Base-by-base conservation (phyloP, 139 green algal species). In the Haematococcus sp. region DNA sequence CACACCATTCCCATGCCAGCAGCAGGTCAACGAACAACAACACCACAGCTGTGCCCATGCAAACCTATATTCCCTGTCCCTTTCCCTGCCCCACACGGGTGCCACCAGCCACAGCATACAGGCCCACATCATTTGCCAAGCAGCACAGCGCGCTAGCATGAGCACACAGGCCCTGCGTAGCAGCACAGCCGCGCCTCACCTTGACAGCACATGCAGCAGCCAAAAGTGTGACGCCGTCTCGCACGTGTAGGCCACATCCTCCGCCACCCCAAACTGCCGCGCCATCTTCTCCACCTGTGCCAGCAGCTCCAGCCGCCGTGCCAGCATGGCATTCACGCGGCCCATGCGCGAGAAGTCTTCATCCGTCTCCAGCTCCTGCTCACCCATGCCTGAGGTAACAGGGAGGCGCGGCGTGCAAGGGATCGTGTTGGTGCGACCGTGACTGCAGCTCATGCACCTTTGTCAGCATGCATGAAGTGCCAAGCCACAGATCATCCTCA, bases 171-270 rank as follows among this genome's bases (percentile, higher is more conserved):
- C n/a, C n/a, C n/a, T n/a, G n/a, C n/a, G n/a, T n/a, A 51, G 61
- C 34, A 69, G 35, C 4, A 13, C 61, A 69, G 35, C 11, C 40
- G 7, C 40, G 7, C 40, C 44, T 46, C 44, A 82, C 33, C 88
- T 85, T 44, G 84, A 82, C 46, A 98, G 80, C 68, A 99, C 91
- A 75, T 99, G 94, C 74, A 99, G 78, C 76, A 98, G 85, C 93
- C 93, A 99, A 81, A 99, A 99, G 88, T 98, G 86, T 3, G 77
- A 90, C 0, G 93, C 93, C 0, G 89, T 98, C 85, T 99, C 96
- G 75, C 96, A 99, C 5, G 95, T 98, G 87, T 98, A 97, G 7
- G 88, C 87, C 65, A 92, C 86, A 31, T 92, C 83, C 63, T 87
- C 85, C 65, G 73, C 77, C 70, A 91, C 75, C 11, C 78, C 84